These are phyloP conservation scores for Penicillium frequentans DNA, from an alignment of 2,329 filamentous ascomycete species.

Conservation along the genomic window DNA sequence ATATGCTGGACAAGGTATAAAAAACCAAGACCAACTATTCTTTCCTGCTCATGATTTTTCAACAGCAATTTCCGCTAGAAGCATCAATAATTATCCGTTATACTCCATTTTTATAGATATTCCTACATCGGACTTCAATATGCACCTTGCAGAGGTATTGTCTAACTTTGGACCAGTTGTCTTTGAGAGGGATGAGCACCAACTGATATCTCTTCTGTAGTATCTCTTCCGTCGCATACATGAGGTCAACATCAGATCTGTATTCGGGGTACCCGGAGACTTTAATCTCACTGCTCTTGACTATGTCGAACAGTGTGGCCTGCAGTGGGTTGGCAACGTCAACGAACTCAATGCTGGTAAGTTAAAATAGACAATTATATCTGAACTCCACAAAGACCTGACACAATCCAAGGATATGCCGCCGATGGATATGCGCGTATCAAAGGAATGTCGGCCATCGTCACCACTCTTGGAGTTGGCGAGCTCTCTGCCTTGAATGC, in stretches of 20 bases:
- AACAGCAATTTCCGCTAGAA: background rate
- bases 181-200: background rate
- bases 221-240: constrained; percentile 6
- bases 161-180: background rate
- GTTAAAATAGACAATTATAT: background rate
- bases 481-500: constrained; percentile 61
- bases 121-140: background rate
- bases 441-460: constrained; percentile 64
- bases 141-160: constrained; percentile 6
- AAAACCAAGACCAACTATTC: background rate
- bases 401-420: constrained; percentile 60
- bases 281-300: constrained; percentile 64
- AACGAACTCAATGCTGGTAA: constrained; percentile 58
- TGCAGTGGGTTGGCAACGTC: constrained; percentile 58
- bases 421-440: constrained; percentile 72
- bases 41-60: background rate
- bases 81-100: background rate
- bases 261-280: constrained; percentile 43
- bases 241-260: constrained; percentile 7
- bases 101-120: background rate
- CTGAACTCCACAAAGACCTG: constrained; percentile 37
- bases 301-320: constrained; percentile 52
- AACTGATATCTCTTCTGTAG: background rate
- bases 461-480: constrained; percentile 72
- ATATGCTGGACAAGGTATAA: background rate